Evolutionary conservation across 2,329 filamentous ascomycete genomes (phyloP).

Genomic region (Aureobasidium subglaciale): DNA sequence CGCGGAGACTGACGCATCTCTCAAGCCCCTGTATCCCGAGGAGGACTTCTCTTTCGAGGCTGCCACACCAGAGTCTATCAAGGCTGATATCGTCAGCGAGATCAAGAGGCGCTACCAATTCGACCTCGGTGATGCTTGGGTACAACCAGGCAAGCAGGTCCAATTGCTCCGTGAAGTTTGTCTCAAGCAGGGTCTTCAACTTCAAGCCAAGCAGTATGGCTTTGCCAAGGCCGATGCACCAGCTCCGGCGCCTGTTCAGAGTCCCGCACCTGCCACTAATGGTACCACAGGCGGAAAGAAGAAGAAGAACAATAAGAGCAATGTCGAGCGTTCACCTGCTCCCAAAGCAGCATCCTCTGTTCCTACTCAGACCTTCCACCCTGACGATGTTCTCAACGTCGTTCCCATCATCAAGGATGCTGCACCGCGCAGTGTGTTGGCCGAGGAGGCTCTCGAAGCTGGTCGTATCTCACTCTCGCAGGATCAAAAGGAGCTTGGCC

Average conservation of each 20-base stretch:
- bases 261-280: constrained; percentile 28
- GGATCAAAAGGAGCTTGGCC: constrained; percentile 88
- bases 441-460: constrained; percentile 92
- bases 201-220: constrained; percentile 69
- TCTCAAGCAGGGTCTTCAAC: constrained; percentile 82
- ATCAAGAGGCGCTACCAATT: constrained; percentile 69
- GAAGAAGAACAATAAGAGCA: constrained; percentile 55
- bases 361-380: constrained; percentile 58
- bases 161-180: constrained; percentile 86
- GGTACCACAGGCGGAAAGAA: constrained; percentile 33
- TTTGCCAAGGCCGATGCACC: constrained; percentile 47
- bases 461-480: constrained; percentile 94
- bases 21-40: constrained; percentile 73
- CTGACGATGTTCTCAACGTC: constrained; percentile 84
- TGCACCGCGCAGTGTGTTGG: constrained; percentile 78
- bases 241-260: constrained; percentile 22
- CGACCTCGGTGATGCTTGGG: constrained; percentile 62
- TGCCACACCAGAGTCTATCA: constrained; percentile 66
- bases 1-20: constrained; percentile 66
- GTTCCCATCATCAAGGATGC: constrained; percentile 96
- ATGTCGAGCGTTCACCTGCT: constrained; percentile 42
- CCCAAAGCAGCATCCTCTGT: constrained; percentile 40
- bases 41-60: constrained; percentile 74
- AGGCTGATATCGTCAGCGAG: constrained; percentile 63
- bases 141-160: constrained; percentile 59